phyloP scores from a whole-genome alignment of 1,284 basidiomycete species.

The Melampsora americana region DNA sequence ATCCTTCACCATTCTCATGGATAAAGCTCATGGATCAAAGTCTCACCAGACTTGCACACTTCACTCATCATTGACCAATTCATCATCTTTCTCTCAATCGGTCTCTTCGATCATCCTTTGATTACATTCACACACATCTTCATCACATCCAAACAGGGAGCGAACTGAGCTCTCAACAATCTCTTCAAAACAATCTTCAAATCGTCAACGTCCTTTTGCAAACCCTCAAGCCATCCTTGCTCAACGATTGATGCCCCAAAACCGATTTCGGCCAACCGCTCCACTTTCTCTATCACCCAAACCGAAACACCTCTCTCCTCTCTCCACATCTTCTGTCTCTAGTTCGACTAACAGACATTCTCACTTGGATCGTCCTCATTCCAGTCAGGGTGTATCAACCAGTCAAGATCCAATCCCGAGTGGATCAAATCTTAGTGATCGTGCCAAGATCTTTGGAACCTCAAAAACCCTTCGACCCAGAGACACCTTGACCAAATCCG shows the following conservation, averaged over 20 bases:
- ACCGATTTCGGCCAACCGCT: constrained; percentile 10
- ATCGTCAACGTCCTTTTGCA: constrained; percentile 5
- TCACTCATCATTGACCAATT: background rate
- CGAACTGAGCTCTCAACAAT: constrained; percentile 39
- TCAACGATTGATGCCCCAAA: constrained; percentile 12
- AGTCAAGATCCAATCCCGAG: background rate
- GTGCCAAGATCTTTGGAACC: background rate
- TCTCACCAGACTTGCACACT: background rate
- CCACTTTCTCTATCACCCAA: constrained; percentile 33
- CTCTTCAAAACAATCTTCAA: constrained; percentile 20
- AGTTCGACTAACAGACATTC: constrained; percentile 5
- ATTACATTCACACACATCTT: background rate
- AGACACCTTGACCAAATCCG: background rate
- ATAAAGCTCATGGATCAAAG: background rate
- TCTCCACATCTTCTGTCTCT: constrained; percentile 10
- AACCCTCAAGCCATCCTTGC: constrained; percentile 19
- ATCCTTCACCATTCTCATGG: background rate
- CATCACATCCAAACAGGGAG: constrained; percentile 17
- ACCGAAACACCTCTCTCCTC: constrained; percentile 20
- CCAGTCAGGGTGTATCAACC: background rate
- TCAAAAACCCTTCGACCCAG: constrained; percentile 9
- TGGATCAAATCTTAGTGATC: background rate
- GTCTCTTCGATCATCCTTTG: background rate
- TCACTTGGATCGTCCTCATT: background rate
- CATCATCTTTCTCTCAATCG: background rate